These are phyloP conservation scores for Harringtonia lauricola DNA, from an alignment of 2,329 filamentous ascomycete species.

Conservation along the genomic window DNA sequence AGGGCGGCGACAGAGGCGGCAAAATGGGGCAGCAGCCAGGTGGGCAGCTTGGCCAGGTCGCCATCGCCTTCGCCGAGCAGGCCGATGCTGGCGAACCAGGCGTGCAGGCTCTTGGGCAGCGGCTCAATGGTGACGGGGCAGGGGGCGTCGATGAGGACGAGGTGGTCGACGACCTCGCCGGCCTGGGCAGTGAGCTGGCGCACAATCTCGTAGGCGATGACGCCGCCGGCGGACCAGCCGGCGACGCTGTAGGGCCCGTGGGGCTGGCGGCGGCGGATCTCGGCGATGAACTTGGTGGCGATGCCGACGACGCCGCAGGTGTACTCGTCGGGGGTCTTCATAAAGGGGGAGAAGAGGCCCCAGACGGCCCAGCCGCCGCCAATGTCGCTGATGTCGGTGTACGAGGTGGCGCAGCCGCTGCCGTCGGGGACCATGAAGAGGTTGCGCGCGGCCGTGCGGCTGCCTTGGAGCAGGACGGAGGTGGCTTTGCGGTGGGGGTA, in stretches of 20 bases:
- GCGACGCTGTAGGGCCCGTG: constrained; percentile 55
- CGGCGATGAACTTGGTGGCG: constrained; percentile 52
- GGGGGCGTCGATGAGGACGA: constrained; percentile 57
- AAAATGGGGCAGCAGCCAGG: constrained; percentile 69
- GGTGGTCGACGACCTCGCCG: constrained; percentile 44
- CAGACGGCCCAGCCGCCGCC: constrained; percentile 33
- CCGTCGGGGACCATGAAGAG: constrained; percentile 46
- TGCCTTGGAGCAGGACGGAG: constrained; percentile 36
- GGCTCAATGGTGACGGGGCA: constrained; percentile 58
- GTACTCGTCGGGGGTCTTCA: constrained; percentile 57
- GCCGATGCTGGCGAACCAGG: constrained; percentile 63
- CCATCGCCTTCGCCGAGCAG: constrained; percentile 51
- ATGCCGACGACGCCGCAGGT: constrained; percentile 55
- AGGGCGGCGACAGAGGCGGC: constrained; percentile 56
- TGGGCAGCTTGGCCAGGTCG: constrained; percentile 49
- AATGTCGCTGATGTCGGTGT: constrained; percentile 48
- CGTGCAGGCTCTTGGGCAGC: constrained; percentile 50
- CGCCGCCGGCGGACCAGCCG: constrained; percentile 70
- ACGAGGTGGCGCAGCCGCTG: constrained; percentile 54
- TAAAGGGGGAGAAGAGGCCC: constrained; percentile 58
- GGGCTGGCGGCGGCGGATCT: constrained; percentile 62
- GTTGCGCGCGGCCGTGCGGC: constrained; percentile 32
- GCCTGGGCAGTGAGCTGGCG: constrained; percentile 46
- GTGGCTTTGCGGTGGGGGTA: constrained; percentile 40
- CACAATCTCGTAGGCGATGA: constrained; percentile 58